Base-by-base conservation (phyloP, 2,329 filamentous ascomycete genomes). In the Raffaelea ambrosiae region DNA sequence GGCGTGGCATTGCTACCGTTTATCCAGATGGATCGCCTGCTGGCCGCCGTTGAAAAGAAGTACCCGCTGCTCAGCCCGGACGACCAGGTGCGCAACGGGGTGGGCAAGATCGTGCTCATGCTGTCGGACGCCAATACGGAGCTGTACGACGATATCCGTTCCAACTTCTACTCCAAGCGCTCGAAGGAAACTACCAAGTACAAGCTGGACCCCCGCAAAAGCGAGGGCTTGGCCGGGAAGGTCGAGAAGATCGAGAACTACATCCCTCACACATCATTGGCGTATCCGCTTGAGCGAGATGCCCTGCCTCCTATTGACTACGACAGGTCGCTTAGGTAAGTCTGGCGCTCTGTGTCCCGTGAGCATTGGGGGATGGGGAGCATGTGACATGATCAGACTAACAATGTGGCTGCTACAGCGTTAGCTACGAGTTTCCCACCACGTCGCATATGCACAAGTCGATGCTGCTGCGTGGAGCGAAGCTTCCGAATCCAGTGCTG, bases 1-100 rank as follows among this genome's bases (percentile, higher is more conserved):
- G 93, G 93, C 54, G 85, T 98, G 46, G 89, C 88, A 3, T 72
- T 98, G 19, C 74, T 98, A 31, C 93, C 93, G 0, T 98, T 97
- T 64, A 98, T 98, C 58, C 90, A 98, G 58, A 93, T 95, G 74
- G 81, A 84, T 46, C 82, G 90, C 46, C 71, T 98, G 18, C 72
- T 98, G 9, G 74, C 76, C 18, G 91, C 91, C 9, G 91, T 97
- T 71, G 77, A 80, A 43, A 84, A 81, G 54, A 88, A 86, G 58
- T 95, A 96, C 59, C 86, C 85, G 7, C 70, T 87, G 14, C 72
- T 98, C 4, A 86, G 80, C 16, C 73, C 81, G 0, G 87, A 88
- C 42, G 93, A 97, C 60, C 71, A 74, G 40, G 77, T 77, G 22
- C 83, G 94, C 22, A 98, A 98, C 60, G 76, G 77, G 23, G 70